Evolutionary conservation across 2,329 filamentous ascomycete species (phyloP), one percentile per base, ranked within the genome.

Genomic region (Penicillium sp.): DNA sequence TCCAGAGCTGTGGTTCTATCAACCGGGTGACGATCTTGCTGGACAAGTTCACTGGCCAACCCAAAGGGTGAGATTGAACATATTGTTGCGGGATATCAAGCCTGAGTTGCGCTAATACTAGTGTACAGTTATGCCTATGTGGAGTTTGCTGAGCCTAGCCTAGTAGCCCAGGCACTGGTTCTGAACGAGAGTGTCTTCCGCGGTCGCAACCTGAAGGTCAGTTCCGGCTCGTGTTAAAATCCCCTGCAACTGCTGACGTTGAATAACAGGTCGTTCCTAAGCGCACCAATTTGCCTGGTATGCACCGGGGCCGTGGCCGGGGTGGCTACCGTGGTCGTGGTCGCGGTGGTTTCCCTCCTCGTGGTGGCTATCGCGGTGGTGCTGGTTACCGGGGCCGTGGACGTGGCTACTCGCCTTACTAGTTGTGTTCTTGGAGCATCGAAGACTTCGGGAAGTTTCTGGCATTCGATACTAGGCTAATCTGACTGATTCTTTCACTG

Each of bases 1-100:
- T 99, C 76, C 90, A 95, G 77, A 95, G 86, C 77, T 95, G 90
- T 64, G 93, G 93, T 53, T 89, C 88, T 60, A 99, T 99, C 78
- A 99, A 99, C 73, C 87, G 93, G 53, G 93, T 99, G 52, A 99
- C 93, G 1, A 99, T 99, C 60, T 77, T 99, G 61, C 77, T 99
- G 61, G 93, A 99, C 76, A 99, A 99, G 77, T 97, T 96, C 68
- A 95, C 91, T 10, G 93, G 93, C 57, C 91, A 97, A 77, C 93
- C 93, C n/a, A 99, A 99, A 79, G 93, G 93, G 91, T 95, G 77
- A 40, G 22, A 11, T 5, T 35, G 19, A 28, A 35, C 29, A 19
- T 16, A 18, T 2, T 14, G 1, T 19, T 14, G 4, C 28, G 27
- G 42, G 18, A 18, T 28, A 44, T 13, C 16, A 38, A 40, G 29